Evolutionary conservation across 202 grass and related monocot species (phyloP), one percentile per base, ranked within the genome.

Genomic region (Brachypodium distachyon): DNA sequence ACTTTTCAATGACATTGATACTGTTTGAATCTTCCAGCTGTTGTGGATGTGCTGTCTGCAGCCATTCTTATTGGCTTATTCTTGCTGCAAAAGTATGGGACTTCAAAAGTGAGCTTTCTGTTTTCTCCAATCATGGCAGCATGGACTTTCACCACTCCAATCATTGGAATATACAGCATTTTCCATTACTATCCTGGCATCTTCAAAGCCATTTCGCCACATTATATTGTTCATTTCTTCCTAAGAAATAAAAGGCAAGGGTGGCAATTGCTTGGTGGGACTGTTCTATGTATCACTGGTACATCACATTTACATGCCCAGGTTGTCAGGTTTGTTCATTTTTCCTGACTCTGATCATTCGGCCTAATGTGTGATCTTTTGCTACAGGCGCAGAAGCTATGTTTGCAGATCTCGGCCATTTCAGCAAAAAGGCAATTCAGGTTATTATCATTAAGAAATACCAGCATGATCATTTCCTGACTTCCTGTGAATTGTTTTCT

Each of bases 281-380:
- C 90, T 69, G 90, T 86, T 83, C 59, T 92, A 64, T 92, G 90
- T 77, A 92, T 89, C 60, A 92, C 86, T 77, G 90, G 90, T 89
- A 83, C 2, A 61, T 18, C 25, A 46, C 23, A 29, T 67, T 67
- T 54, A 46, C 42, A 25, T 52, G 34, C 29, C 16, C 18, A 53
- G 47, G 28, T 74, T 28, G 36, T 31, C 70, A 42, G 3, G 18
- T 53, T 73, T 22, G 3, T 37, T 9, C n/a, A 17, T 82, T 62
- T 62, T 26, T 28, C 5, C 27, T 71, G 21, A 22, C 21, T 37
- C 57, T 29, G 23, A 40, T 14, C 41, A 34, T 46, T 13, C 23
- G 5, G 3, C 38, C 42, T 58, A 32, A 41, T 28, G 37, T 13
- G 69, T 8, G 2, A 17, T 19, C 13, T 80, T 37, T 40, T 67